These are phyloP conservation scores for Pseudofabraea citricarpa DNA, from an alignment of 2,329 filamentous ascomycete species.

Conservation along the genomic window DNA sequence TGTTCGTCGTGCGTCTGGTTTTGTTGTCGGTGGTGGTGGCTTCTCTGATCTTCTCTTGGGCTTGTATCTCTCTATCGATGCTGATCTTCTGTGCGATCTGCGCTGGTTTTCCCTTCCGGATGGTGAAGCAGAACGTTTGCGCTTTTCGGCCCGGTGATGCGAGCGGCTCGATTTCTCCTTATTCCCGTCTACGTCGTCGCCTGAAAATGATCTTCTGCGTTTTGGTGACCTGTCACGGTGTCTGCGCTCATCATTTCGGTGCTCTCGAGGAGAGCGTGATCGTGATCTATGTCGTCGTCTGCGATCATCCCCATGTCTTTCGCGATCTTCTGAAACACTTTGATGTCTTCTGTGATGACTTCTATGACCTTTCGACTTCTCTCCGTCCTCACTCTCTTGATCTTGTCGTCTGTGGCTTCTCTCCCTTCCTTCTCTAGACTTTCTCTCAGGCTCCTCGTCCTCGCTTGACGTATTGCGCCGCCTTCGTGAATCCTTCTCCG, in stretches of 20 bases:
- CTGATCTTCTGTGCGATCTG: conserved; percentile 9
- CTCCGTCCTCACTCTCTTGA: conserved; percentile 4
- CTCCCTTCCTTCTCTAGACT: conserved; percentile 3
- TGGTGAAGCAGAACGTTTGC: conserved; percentile 1
- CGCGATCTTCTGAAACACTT: conserved; percentile 14
- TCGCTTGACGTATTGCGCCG: conserved; percentile 12
- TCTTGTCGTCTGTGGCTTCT: conserved; percentile 3
- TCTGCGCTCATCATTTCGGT: conserved; percentile 18
- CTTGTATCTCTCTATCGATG: conserved; percentile 6
- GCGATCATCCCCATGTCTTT: conserved; percentile 11
- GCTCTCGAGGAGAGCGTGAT: conserved; percentile 17
- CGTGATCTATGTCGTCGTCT: conserved; percentile 15
- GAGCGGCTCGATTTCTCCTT: conserved; percentile 6
- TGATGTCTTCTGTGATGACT: conserved; percentile 29
- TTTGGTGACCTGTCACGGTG: conserved; percentile 29
- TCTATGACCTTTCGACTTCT: conserved; percentile 10
- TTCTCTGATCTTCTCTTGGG: conserved; percentile 2
- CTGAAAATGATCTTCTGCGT: conserved; percentile 18
- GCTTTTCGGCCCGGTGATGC: conserved; percentile 5
- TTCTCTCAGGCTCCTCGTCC: conserved; percentile 10
- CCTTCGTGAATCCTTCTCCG: conserved; percentile 2
- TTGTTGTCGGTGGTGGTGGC: conserved; percentile 3
- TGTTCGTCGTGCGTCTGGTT: too few relatives aligned
- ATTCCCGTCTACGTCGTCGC: conserved; percentile 8
- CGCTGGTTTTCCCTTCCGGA: conserved; percentile 7